These are phyloP conservation scores for Diplocarpon rosae DNA, from an alignment of 2,329 filamentous ascomycete species.

Conservation along the genomic window DNA sequence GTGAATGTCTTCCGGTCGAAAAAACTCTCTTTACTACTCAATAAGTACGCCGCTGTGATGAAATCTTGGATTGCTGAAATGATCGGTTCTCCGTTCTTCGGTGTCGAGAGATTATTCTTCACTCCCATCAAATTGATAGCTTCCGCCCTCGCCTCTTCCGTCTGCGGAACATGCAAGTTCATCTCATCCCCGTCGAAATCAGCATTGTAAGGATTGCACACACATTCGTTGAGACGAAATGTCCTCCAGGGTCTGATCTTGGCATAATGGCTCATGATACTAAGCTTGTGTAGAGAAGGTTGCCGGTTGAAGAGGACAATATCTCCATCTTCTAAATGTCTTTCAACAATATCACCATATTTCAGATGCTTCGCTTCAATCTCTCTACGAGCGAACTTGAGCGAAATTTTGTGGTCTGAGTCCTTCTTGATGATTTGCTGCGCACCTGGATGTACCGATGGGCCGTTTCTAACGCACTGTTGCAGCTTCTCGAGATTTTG, in stretches of 20 bases:
- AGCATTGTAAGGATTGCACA: conserved; percentile 95
- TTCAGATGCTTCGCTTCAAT: conserved; percentile 62
- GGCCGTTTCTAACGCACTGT: conserved; percentile 63
- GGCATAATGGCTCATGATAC: conserved; percentile 91
- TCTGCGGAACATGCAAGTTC: conserved; percentile 97
- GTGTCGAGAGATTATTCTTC: conserved; percentile 89
- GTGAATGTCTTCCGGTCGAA: conserved; percentile 82
- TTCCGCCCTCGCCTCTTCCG: conserved; percentile 89
- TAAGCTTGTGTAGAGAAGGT: conserved; percentile 93
- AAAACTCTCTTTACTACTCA: conserved; percentile 89
- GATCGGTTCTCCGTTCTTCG: conserved; percentile 95
- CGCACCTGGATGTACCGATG: conserved; percentile 74
- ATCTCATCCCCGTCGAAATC: conserved; percentile 99
- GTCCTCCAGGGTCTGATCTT: conserved; percentile 93
- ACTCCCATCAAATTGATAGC: conserved; percentile 96
- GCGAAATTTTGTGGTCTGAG: conserved; percentile 55
- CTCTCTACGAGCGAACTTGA: conserved; percentile 65
- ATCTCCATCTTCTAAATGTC: conserved; percentile 90
- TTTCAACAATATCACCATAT: conserved; percentile 82
- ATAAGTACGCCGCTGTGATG: conserved; percentile 85
- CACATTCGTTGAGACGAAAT: conserved; percentile 94
- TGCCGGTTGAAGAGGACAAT: conserved; percentile 97
- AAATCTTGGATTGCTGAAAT: conserved; percentile 99
- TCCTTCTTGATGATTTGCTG: conserved; percentile 69
- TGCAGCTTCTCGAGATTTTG: conserved; percentile 79